A percentile compares a stretch with the other conserved stretches of the same genome.
Evolutionary conservation across 148 eudicot species (phyloP).

Genomic region (Polygonum maritimum): DNA sequence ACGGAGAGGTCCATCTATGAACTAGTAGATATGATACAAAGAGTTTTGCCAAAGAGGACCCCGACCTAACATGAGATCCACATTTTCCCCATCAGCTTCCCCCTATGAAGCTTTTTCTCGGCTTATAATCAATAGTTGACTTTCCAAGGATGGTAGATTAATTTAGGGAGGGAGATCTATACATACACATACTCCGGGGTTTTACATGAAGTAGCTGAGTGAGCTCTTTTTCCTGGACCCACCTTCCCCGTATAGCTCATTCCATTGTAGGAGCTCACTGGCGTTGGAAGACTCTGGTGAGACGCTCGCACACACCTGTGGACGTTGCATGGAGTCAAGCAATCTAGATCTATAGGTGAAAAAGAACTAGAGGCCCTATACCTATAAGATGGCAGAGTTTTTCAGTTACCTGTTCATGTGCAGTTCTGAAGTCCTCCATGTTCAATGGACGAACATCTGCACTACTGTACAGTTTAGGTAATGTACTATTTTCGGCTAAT

Average conservation of each 20-base stretch:
- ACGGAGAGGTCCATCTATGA: background rate
- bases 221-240: conserved; percentile 89
- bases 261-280: conserved; percentile 83
- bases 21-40: background rate
- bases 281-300: conserved; percentile 80
- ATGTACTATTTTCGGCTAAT: conserved; percentile 49
- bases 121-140: background rate
- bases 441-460: conserved; percentile 69
- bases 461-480: conserved; percentile 52
- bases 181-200: conserved; percentile 19
- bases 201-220: conserved; percentile 89
- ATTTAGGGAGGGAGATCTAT: conserved; percentile 14
- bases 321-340: conserved; percentile 6
- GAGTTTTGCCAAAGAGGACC: background rate
- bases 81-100: background rate
- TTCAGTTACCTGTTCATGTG: conserved; percentile 75
- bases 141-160: background rate
- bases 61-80: background rate
- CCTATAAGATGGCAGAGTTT: background rate
- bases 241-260: conserved; percentile 91
- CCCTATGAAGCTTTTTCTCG: background rate
- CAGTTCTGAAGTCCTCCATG: conserved; percentile 74
- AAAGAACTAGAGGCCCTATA: background rate
- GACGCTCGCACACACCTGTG: conserved; percentile 91
- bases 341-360: background rate